Base-by-base conservation (phyloP, 768 basidiomycete species). In the Leccinellum luteum region DNA sequence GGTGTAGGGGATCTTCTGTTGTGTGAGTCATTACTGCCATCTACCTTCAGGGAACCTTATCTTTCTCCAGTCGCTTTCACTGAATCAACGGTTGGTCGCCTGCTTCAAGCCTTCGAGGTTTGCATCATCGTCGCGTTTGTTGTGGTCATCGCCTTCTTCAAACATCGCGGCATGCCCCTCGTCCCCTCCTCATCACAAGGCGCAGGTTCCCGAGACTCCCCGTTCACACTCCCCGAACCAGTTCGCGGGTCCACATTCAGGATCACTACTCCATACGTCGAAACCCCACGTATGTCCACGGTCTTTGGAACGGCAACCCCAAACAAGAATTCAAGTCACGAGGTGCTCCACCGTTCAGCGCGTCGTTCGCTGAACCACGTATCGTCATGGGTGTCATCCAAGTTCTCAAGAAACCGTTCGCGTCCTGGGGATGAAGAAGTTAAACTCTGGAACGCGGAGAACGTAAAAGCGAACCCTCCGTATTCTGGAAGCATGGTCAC, bases 31-130 rank as follows among this genome's bases (percentile, higher is more conserved):
- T 52, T 41, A 12, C 30, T n/a, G 12, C 13, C 41, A 35, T 48
- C 38, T 38, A 47, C 31, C 14, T 49, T 60, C 47, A 54, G 21
- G 35, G 38, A 25, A 44, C 43, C 59, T 69, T 44, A 68, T 31
- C 45, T 35, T 3, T 53, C 43, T 21, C 34, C 61, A 90, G 88
- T 86, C 67, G 72, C 76, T 53, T 89, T 90, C 65, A 82, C 89
- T 3, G 90, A 91, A 71, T 82, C 81, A 6, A 76, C 78, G 10
- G 72, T 87, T 1, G 90, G 89, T n/a, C 84, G 86, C 48, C 82
- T 90, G 62, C 68, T 84, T 51, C 80, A 84, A 62, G 85, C 84
- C 14, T 70, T 85, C 32, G 85, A 87, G 64, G 62, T 85, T 23
- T 92, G 85, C 65, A 76, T 85, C 44, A 70, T 86, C 45, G 75